A percentile compares a stretch with the other conserved stretches of the same genome.
Conservation (phyloP, 768 basidiomycete species). For the Naganishia friedmannii region DNA sequence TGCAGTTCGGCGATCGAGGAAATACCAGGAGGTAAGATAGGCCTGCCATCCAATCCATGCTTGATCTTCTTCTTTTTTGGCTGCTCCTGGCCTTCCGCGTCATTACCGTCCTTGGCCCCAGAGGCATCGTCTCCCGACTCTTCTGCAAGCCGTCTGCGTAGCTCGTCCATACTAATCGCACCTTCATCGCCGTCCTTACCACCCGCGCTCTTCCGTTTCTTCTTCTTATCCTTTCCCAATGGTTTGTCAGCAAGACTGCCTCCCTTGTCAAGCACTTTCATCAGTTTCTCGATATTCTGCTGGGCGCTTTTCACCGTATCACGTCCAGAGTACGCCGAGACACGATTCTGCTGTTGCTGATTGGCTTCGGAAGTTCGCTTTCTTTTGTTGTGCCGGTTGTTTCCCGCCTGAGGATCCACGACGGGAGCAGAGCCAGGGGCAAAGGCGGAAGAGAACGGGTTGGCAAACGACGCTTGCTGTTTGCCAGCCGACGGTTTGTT, state of each 20-base stretch:
- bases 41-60: constrained; percentile 27
- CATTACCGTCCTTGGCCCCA: not conserved
- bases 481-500: not conserved
- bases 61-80: constrained; percentile 29
- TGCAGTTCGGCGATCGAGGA: constrained; percentile 1
- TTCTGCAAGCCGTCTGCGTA: constrained; percentile 8
- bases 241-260: constrained; percentile 19
- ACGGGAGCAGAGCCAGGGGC: constrained; percentile 3
- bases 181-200: not conserved
- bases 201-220: not conserved
- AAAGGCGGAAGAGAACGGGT: constrained; percentile 16
- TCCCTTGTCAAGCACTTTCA: constrained; percentile 43
- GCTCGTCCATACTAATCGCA: not conserved
- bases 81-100: not conserved
- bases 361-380: constrained; percentile 9
- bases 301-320: constrained; percentile 37
- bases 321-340: constrained; percentile 24
- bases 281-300: constrained; percentile 46
- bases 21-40: constrained; percentile 1
- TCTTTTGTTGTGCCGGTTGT: constrained; percentile 5
- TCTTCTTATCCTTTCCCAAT: not conserved
- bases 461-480: not conserved
- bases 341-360: not conserved
- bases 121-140: constrained; percentile 1
- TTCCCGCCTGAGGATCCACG: constrained; percentile 7